phyloP scores from a whole-genome alignment of 768 basidiomycete genomes.

The Neoboletus subvelutipes region DNA sequence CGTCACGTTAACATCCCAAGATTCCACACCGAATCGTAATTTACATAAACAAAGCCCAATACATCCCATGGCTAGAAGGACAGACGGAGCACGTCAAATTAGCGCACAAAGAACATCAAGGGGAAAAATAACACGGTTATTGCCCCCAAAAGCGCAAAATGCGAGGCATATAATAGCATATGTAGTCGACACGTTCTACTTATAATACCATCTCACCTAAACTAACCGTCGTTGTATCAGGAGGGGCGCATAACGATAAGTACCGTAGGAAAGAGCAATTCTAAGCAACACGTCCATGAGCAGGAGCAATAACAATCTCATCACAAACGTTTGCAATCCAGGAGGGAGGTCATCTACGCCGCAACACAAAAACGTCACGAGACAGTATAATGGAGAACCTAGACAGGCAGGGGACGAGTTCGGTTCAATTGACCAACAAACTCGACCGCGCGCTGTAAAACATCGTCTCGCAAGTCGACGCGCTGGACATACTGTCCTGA shows the following conservation, averaged over 20 bases:
- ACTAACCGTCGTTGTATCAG: not conserved
- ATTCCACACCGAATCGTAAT: too few species aligned
- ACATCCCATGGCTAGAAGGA: too few species aligned
- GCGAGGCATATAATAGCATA: not conserved
- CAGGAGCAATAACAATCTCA: not conserved
- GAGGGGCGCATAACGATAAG: conserved; percentile 1
- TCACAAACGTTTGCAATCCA: conserved; percentile 2
- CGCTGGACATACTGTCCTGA: conserved; percentile 26
- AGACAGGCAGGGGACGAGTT: not conserved
- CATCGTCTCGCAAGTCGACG: conserved; percentile 22
- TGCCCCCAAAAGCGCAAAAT: not conserved
- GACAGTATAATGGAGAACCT: not conserved
- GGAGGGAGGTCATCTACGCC: not conserved
- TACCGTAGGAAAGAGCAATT: conserved; percentile 3
- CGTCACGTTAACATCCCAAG: too few species aligned
- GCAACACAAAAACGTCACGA: not conserved
- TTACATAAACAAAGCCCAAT: too few species aligned
- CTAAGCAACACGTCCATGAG: conserved; percentile 1
- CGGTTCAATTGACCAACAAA: conserved; percentile 12
- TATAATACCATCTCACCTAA: not conserved
- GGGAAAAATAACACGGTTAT: not conserved
- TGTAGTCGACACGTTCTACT: not conserved
- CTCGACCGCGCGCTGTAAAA: conserved; percentile 35
- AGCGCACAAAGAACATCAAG: not conserved
- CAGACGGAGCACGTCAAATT: not conserved